These are phyloP conservation scores for Diaporthe destruens DNA, from an alignment of 2,329 filamentous ascomycete species.

Conservation along the genomic window DNA sequence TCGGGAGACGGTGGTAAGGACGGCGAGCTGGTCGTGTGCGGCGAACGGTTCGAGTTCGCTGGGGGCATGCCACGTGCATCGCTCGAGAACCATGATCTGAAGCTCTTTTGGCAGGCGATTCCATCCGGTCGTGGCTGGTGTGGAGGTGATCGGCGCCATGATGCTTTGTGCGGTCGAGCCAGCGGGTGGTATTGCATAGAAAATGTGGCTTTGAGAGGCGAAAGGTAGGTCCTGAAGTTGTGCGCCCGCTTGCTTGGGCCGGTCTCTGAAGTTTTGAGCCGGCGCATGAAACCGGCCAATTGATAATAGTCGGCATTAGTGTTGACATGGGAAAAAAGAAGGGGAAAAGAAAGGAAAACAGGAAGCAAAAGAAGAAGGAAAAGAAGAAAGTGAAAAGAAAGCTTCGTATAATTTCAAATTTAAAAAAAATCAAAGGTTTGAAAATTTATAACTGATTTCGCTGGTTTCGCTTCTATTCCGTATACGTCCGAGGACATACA, in stretches of 20 bases:
- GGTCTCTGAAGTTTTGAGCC: neutral
- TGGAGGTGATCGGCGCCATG: neutral
- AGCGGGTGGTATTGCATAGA: neutral
- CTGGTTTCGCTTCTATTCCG: too few relatives aligned
- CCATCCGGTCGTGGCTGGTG: neutral
- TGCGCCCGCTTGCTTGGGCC: neutral
- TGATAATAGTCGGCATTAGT: too few relatives aligned
- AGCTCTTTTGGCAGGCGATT: neutral
- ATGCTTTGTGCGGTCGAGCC: neutral
- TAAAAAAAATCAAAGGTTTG: too few relatives aligned
- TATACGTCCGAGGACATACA: too few relatives aligned
- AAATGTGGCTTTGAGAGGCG: neutral
- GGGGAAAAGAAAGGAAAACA: too few relatives aligned
- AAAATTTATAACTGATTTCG: too few relatives aligned
- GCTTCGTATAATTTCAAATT: too few relatives aligned
- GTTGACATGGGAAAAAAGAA: too few relatives aligned
- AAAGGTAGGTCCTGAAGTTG: neutral
- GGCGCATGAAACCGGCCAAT: too few relatives aligned
- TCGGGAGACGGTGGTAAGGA: neutral
- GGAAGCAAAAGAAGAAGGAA: too few relatives aligned
- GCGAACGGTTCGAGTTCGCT: neutral
- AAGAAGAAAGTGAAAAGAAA: too few relatives aligned
- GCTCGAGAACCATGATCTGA: neutral
- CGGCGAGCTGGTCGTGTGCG: neutral
- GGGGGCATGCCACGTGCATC: neutral